These are phyloP conservation scores for Mycena epipterygia DNA, from an alignment of 768 basidiomycete species.

Conservation along the genomic window DNA sequence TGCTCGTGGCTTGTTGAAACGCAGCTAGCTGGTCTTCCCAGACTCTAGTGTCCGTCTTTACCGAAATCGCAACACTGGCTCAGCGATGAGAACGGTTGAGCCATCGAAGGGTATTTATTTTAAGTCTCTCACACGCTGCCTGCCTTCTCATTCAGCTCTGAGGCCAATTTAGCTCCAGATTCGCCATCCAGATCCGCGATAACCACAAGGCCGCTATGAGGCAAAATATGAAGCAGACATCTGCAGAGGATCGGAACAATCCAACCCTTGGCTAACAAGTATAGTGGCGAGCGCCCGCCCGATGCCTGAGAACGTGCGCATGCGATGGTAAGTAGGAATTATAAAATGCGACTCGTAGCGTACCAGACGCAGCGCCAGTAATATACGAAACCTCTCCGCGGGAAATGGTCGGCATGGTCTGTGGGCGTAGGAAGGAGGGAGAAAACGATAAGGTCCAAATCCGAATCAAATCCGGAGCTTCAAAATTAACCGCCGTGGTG, in stretches of 20 bases:
- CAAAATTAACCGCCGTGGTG: no score
- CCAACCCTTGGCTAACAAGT: slow-evolving; percentile 34
- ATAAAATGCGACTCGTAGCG: neutral
- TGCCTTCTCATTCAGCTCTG: slow-evolving; percentile 36
- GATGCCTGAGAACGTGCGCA: slow-evolving; percentile 29
- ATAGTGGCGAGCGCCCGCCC: slow-evolving; percentile 27
- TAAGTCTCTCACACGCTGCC: slow-evolving; percentile 34
- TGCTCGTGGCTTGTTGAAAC: slow-evolving; percentile 27
- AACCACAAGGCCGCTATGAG: slow-evolving; percentile 30
- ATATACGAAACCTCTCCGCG: slow-evolving; percentile 31
- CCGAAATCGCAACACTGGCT: slow-evolving; percentile 34
- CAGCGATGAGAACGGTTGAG: neutral
- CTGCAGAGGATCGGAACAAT: neutral
- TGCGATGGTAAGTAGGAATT: neutral
- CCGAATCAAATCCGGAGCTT: no score
- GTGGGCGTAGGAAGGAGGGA: no score
- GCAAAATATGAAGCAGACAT: neutral
- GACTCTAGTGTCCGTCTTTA: slow-evolving; percentile 31
- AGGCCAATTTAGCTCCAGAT: slow-evolving; percentile 26
- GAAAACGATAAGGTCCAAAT: no score
- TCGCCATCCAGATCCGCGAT: slow-evolving; percentile 36
- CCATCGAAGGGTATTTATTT: neutral
- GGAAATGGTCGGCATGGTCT: slow-evolving; percentile 30
- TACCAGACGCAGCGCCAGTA: slow-evolving; percentile 32
- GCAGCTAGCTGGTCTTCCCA: slow-evolving; percentile 38